Percentiles rank a stretch among this genome's conserved stretches.
These are phyloP conservation scores for Noccaea bulbosa DNA, from an alignment of 345 rosid species.

Conservation along the genomic window DNA sequence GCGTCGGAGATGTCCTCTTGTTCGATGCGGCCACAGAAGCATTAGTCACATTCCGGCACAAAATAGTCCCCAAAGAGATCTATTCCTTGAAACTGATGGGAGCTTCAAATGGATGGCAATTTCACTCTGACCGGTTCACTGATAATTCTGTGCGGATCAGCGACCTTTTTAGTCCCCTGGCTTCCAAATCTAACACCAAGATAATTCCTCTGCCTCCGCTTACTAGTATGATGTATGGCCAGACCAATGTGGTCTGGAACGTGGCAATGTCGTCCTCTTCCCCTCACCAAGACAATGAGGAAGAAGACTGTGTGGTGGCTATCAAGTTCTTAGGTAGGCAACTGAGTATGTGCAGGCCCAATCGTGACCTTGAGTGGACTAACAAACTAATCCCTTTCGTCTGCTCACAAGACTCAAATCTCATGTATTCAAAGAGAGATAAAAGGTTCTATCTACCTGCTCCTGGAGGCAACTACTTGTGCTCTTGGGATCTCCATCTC, in stretches of 20 bases:
- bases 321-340: slow-evolving; percentile 9
- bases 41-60: background rate
- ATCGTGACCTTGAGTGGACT: slow-evolving; percentile 12
- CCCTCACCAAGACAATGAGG: background rate
- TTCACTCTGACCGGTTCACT: background rate
- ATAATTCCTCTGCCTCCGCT: background rate
- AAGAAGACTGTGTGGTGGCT: slow-evolving; percentile 6
- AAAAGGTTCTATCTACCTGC: slow-evolving; percentile 13
- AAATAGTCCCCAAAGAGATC: background rate
- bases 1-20: background rate
- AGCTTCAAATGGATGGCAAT: slow-evolving; percentile 14
- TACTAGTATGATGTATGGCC: background rate
- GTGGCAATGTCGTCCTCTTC: slow-evolving; percentile 17
- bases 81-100: background rate
- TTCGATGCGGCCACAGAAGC: background rate
- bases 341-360: background rate
- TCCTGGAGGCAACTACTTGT: slow-evolving; percentile 24
- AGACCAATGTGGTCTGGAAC: slow-evolving; percentile 2
- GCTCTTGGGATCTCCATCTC: slow-evolving; percentile 2
- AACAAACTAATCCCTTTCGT: background rate
- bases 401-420: background rate
- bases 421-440: slow-evolving; percentile 18
- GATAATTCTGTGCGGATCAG: background rate
- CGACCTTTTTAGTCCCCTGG: background rate
- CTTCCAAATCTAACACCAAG: background rate